Conservation (phyloP, 192 early-diverging fungal genomes). For the Podila epicladia region DNA sequence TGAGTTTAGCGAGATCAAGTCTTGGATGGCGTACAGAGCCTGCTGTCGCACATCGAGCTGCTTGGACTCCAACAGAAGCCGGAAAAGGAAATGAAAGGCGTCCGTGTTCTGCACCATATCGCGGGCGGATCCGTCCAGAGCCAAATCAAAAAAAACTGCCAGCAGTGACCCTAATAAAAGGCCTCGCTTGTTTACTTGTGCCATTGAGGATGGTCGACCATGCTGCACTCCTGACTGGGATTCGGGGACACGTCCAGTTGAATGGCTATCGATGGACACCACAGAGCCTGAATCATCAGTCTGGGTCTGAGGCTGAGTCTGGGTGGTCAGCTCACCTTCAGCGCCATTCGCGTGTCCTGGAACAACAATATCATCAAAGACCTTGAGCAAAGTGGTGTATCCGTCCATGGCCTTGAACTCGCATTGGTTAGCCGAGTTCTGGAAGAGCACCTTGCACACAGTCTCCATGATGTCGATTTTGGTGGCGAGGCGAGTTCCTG, state of each 20-base stretch:
- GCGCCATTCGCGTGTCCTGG: constrained; percentile 1
- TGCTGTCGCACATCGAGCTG: constrained; percentile 52
- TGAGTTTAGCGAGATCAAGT: constrained; percentile 41
- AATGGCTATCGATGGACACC: not conserved
- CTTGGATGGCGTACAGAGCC: constrained; percentile 51
- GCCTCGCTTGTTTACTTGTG: constrained; percentile 16
- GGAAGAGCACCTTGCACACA: constrained; percentile 51
- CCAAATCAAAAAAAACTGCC: constrained; percentile 42
- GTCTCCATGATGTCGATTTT: constrained; percentile 56
- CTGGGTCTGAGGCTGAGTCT: too few species aligned
- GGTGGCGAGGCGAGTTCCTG: constrained; percentile 32
- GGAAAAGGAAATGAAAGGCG: constrained; percentile 46
- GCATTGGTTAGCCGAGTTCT: constrained; percentile 40
- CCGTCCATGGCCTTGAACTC: constrained; percentile 51
- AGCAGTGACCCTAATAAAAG: constrained; percentile 28
- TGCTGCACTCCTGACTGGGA: not conserved
- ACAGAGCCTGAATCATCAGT: not conserved
- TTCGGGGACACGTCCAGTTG: not conserved
- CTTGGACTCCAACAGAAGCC: constrained; percentile 35
- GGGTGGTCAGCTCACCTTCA: too few species aligned
- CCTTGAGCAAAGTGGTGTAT: constrained; percentile 29
- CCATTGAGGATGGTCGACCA: not conserved
- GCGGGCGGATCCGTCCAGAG: constrained; percentile 35
- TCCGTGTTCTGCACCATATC: constrained; percentile 51
- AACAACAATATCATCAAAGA: constrained; percentile 49